Base-by-base conservation (phyloP, 2,329 filamentous ascomycete species). In the Aspergillus fructus region DNA sequence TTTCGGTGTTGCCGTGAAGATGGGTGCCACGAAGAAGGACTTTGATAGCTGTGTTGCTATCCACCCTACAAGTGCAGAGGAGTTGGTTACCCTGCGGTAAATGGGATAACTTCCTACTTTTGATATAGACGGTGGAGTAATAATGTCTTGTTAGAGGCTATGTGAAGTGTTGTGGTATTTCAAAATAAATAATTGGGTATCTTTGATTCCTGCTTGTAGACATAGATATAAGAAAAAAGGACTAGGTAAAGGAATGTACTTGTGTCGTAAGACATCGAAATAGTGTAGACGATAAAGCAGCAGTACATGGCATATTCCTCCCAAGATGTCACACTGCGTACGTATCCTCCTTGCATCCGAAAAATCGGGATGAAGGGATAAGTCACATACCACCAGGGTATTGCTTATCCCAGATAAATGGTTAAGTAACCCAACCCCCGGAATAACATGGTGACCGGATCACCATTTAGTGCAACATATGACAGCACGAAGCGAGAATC, bases 1-100 rank as follows among this genome's bases (percentile, higher is more conserved):
- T 62, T 90, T 92, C 71, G 89, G 87, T 49, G 87, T 91, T 21
- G 89, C 88, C 15, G 75, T 91, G 64, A 90, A 89, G 82, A 91
- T 91, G 89, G 89, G 89, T 45, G 89, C 89, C 34, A 90, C 85
- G 54, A 91, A 91, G 84, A 83, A 82, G 64, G 87, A 90, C 72
- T 89, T 91, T 73, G 89, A 91, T 69, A 87, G 79, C 69, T 89
- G 86, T 66, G 86, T 91, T 53, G 88, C 89, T 58, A 91, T 91
- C 65, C 89, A 91, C 75, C 89, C 89, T 19, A 91, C 89, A 12
- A 89, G 86, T 65, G 85, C 89, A 1, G 89, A 91, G 75, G 89
- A 91, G 76, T 70, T 91, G 74, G 88, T 90, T 49, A 75, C 73
- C 23, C 37, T 73, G 62, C 88, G 67, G 56, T 72, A 68, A 56